phyloP scores from a whole-genome alignment of 371 early-diverging fungal genomes.

The Smittium culicis region DNA sequence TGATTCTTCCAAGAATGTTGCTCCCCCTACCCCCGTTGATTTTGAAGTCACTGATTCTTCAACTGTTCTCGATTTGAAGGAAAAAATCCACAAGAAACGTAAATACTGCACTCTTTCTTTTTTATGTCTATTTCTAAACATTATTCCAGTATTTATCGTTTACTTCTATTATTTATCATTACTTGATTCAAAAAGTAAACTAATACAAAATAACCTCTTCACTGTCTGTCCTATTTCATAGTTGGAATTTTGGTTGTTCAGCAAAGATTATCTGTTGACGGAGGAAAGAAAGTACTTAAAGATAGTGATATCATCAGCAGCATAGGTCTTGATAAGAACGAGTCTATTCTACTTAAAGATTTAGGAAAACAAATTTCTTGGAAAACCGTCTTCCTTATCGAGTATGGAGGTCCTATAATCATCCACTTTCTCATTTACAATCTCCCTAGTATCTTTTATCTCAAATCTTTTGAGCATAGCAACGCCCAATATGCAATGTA shows the following conservation, averaged over 20 bases:
- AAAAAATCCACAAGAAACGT: background rate
- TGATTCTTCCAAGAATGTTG: background rate
- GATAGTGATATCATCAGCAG: background rate
- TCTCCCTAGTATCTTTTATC: conserved; percentile 48
- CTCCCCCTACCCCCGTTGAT: background rate
- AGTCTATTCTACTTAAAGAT: conserved; percentile 64
- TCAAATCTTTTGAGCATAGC: conserved; percentile 45
- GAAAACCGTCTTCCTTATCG: conserved; percentile 85
- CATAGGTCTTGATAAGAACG: background rate
- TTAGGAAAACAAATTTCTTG: conserved; percentile 90
- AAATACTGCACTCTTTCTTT: background rate
- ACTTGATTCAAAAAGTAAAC: too few relatives aligned
- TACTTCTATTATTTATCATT: background rate
- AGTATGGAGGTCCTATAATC: conserved; percentile 81
- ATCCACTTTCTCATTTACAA: conserved; percentile 79
- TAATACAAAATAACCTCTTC: too few relatives aligned
- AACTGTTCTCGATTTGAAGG: background rate
- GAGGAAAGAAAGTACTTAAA: conserved; percentile 1
- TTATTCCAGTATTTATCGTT: background rate
- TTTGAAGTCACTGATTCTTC: background rate
- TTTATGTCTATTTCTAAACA: background rate
- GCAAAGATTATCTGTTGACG: conserved; percentile 2
- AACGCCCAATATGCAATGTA: conserved; percentile 54
- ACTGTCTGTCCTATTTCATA: background rate
- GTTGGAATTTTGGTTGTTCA: background rate